Conservation (phyloP, 768 basidiomycete species). For the Cubamyces lactineus region DNA sequence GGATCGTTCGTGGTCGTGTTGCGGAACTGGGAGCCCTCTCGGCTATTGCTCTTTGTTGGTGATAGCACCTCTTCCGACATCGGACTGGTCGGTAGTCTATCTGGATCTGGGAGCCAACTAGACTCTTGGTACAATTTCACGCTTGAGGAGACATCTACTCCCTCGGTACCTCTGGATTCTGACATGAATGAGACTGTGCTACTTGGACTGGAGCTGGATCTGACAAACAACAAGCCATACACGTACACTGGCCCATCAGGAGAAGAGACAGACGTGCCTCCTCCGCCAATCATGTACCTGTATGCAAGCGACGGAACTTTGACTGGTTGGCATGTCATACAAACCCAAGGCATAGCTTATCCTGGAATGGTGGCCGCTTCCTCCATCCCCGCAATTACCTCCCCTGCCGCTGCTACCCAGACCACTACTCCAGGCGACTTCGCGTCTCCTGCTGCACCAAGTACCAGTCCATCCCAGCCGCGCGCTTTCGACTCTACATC, state of each 20-base stretch:
- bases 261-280: slow-evolving; percentile 46
- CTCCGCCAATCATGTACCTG: slow-evolving; percentile 69
- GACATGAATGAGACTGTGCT: slow-evolving; percentile 72
- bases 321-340: slow-evolving; percentile 71
- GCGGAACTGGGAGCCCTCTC: slow-evolving; percentile 48
- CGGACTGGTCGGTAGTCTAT: slow-evolving; percentile 45
- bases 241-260: slow-evolving; percentile 44
- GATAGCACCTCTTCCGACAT: slow-evolving; percentile 56
- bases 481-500: slow-evolving; percentile 26
- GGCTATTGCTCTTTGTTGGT: slow-evolving; percentile 47
- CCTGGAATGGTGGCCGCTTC: slow-evolving; percentile 50
- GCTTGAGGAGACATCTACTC: slow-evolving; percentile 52
- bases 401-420: not conserved
- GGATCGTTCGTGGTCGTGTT: slow-evolving; percentile 45
- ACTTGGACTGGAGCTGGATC: slow-evolving; percentile 64
- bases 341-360: slow-evolving; percentile 56
- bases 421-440: slow-evolving; percentile 8
- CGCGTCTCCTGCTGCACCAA: slow-evolving; percentile 13
- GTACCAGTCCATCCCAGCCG: slow-evolving; percentile 1
- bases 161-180: slow-evolving; percentile 69
- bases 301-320: slow-evolving; percentile 82
- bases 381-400: slow-evolving; percentile 4
- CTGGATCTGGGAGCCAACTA: slow-evolving; percentile 25
- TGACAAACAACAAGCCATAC: slow-evolving; percentile 53
- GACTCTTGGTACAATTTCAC: slow-evolving; percentile 50